phyloP scores from a whole-genome alignment of 768 basidiomycete genomes.

The Termitomyces eurrhizus region DNA sequence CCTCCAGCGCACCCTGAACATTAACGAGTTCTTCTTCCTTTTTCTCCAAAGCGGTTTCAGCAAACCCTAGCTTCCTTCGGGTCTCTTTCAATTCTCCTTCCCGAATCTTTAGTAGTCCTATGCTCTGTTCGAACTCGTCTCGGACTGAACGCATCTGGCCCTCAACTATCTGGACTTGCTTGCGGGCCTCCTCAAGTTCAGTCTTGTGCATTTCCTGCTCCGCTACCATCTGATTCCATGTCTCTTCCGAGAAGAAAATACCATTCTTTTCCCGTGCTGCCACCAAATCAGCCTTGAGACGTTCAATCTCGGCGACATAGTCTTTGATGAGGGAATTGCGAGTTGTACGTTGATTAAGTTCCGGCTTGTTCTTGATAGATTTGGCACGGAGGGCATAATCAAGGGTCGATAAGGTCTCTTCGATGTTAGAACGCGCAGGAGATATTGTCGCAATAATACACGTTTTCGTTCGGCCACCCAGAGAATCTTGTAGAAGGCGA shows the following conservation, averaged over 20 bases:
- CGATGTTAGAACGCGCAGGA: conserved; percentile 89
- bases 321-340: conserved; percentile 90
- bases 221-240: conserved; percentile 76
- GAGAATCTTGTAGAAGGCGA: conserved; percentile 96
- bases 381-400: conserved; percentile 96
- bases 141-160: conserved; percentile 73
- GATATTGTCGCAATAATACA: conserved; percentile 97
- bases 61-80: conserved; percentile 49
- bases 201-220: conserved; percentile 78
- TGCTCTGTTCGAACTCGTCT: conserved; percentile 91
- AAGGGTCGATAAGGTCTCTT: conserved; percentile 95
- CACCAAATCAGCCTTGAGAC: conserved; percentile 83
- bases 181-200: conserved; percentile 78
- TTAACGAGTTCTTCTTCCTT: conserved; percentile 56
- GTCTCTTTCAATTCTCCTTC: conserved; percentile 74
- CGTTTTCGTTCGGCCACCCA: conserved; percentile 95
- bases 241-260: conserved; percentile 89
- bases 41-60: conserved; percentile 45
- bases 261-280: conserved; percentile 97
- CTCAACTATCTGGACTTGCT: conserved; percentile 80
- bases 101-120: conserved; percentile 66
- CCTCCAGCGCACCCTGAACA: conserved; percentile 62
- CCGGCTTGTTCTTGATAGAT: conserved; percentile 92
- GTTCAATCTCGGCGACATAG: conserved; percentile 90
- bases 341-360: conserved; percentile 92